Evolutionary conservation across 2,329 filamentous ascomycete genomes (phyloP), one percentile per base, ranked within the genome.

Genomic region (Beauveria caledonica): DNA sequence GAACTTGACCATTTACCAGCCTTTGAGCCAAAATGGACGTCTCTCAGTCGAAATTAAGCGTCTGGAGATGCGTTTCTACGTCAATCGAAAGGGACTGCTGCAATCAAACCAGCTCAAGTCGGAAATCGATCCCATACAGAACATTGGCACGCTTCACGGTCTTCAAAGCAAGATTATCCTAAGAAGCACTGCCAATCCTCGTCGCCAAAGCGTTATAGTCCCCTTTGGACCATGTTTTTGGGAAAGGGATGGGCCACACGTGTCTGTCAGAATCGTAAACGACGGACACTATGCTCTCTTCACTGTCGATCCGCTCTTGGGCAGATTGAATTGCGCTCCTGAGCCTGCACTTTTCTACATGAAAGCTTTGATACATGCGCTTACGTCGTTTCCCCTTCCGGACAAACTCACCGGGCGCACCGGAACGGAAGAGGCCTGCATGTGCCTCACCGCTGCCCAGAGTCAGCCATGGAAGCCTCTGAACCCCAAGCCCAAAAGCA

Each of bases 101-200:
- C 63, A 77, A 15, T 85, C 76, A 19, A 69, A 56, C 0, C 75
- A 86, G 62, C 73, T 87, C 0, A 68, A 69, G 0, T 73, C 79
- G 0, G 76, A 81, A 46, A 73, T 90, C 1, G 83, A 86, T 56
- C 67, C 68, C 0, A 64, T 81, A 9, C 87, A 90, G 65, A 80
- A 87, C 55, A 71, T 78, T 0, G 86, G 86, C 0, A 84, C 82
- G 0, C 77, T 81, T 65, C 80, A 88, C 61, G 86, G 86, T 0
- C 71, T 88, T 0, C 61, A 71, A 2, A 85, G 80, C 67, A 87
- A 81, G 67, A 70, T 87, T 3, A 78, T 88, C 0, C 68, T 87
- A 15, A 74, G 78, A 0, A 77, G 80, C n/a, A 57, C 66, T 0
- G 61, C 64, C 0, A 78, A 81, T 46, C 64, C 59, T 0, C 61